phyloP scores from a whole-genome alignment of 2,329 filamentous ascomycete genomes.

The Trichoderma sp. region DNA sequence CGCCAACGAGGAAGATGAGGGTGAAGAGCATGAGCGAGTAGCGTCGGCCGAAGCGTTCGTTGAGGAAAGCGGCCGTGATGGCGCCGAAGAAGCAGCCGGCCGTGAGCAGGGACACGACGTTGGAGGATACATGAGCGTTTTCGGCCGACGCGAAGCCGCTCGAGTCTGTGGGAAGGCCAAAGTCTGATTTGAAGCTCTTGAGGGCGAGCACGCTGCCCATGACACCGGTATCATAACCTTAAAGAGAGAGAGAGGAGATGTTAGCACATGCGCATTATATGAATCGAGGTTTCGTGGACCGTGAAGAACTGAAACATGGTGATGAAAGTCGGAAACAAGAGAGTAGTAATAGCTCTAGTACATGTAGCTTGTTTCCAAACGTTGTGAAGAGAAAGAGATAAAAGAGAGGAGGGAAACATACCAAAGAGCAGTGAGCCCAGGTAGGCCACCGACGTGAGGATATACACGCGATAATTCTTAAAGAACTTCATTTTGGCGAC shows the following conservation, averaged over 20 bases:
- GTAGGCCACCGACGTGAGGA: conserved; percentile 23
- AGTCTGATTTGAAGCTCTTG: conserved; percentile 25
- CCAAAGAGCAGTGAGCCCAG: conserved; percentile 21
- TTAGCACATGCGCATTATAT: background rate
- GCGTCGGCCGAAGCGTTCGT: conserved; percentile 27
- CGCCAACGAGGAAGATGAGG: conserved; percentile 26
- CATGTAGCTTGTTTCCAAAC: background rate
- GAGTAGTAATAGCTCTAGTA: background rate
- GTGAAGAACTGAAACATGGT: background rate
- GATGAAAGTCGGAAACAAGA: background rate
- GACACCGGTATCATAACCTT: conserved; percentile 22
- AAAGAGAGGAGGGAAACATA: background rate
- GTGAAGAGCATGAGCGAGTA: conserved; percentile 27
- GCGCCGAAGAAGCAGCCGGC: conserved; percentile 30
- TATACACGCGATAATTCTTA: conserved; percentile 22
- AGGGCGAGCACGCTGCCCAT: conserved; percentile 25
- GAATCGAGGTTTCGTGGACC: background rate
- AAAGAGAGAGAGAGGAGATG: background rate
- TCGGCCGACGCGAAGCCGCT: conserved; percentile 23
- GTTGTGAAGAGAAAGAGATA: background rate
- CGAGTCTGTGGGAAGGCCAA: conserved; percentile 23
- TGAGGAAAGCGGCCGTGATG: conserved; percentile 26
- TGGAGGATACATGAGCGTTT: conserved; percentile 24
- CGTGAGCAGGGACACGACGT: conserved; percentile 26
- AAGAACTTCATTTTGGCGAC: conserved; percentile 13